Evolutionary conservation across 2,329 filamentous ascomycete genomes (phyloP).

Genomic region (Thielaviopsis punctulata): DNA sequence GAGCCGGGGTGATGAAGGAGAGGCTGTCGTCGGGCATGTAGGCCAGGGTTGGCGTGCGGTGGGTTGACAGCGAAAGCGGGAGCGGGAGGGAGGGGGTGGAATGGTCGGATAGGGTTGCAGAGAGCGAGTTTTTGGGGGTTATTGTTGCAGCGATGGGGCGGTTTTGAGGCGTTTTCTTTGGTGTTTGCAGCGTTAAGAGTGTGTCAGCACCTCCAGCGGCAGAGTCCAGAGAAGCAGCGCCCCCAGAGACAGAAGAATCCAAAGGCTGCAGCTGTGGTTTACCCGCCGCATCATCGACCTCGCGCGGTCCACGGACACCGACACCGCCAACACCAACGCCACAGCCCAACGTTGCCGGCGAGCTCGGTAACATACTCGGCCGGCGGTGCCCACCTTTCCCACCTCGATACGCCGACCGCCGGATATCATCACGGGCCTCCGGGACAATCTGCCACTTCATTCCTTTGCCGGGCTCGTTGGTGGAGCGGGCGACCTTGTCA

Average conservation of each 20-base stretch:
- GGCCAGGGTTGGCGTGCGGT: constrained; percentile 18
- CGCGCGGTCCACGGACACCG: constrained; percentile 39
- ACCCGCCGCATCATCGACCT: constrained; percentile 35
- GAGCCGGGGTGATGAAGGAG: constrained; percentile 55
- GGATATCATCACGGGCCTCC: constrained; percentile 73
- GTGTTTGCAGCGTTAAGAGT: constrained; percentile 31
- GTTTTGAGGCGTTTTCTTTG: not conserved
- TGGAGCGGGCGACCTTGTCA: constrained; percentile 78
- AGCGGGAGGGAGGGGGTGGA: constrained; percentile 21
- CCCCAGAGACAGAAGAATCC: no score
- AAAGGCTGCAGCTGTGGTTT: constrained; percentile 45
- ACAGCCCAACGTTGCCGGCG: no score
- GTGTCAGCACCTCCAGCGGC: constrained; percentile 36
- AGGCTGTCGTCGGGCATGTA: constrained; percentile 42
- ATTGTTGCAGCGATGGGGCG: not conserved
- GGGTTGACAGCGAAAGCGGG: constrained; percentile 40
- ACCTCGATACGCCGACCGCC: constrained; percentile 49
- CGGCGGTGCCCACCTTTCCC: constrained; percentile 47
- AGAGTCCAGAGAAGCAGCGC: constrained; percentile 16
- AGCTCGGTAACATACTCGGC: constrained; percentile 55
- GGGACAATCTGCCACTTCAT: constrained; percentile 97
- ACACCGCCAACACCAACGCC: no score
- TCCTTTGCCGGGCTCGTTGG: constrained; percentile 90
- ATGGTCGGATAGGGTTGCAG: no score
- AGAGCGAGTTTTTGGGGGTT: constrained; percentile 1